Base-by-base conservation (phyloP, 2,329 filamentous ascomycete species). In the Aspergillus alliaceus region DNA sequence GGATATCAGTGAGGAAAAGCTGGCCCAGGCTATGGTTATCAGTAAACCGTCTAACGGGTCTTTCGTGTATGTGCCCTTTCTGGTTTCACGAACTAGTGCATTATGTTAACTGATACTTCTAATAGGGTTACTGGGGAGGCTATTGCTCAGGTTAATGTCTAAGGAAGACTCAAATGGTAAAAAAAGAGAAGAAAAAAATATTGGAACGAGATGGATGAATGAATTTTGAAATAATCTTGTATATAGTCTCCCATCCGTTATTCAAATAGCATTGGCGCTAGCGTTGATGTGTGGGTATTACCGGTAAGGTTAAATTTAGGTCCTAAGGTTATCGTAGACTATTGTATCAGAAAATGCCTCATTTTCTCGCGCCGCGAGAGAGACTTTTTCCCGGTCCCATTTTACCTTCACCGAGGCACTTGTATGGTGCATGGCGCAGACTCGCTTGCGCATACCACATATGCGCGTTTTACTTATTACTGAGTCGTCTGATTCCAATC, bases 1-100 rank as follows among this genome's bases (percentile, higher is more conserved):
- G 0, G 81, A 84, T 60, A 84, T 89, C 50, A 89, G 81, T 0
- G 82, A 85, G 22, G 90, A 95, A 77, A 90, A 92, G 76, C 80
- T 88, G 68, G 82, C 85, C 56, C 86, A 87, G 51, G 93, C 93
- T 0, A 89, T 98, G 59, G 90, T 98, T 27, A 91, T 96, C 48
- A 96, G 90, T 70, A 88, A 90, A 74, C 95, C 95, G 0, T 77
- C 75, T 6, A 77, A 76, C 57, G 75, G 75, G 15, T 75, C 75
- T 2, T 77, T 77, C 59, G 57, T 77, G 75, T 77, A 75, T 58
- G 72, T 69, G 44, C 39, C 25, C n/a, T 14, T 20, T 8, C 35
- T 56, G 27, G 20, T 53, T 51, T 27, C 18, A n/a, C n/a, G n/a
- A 14, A 11, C 4, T 44, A 44, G 14, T 20, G 37, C 11, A 14